These are phyloP conservation scores for Xylaria telfairii DNA, from an alignment of 495 filamentous ascomycete genomes.

Conservation along the genomic window DNA sequence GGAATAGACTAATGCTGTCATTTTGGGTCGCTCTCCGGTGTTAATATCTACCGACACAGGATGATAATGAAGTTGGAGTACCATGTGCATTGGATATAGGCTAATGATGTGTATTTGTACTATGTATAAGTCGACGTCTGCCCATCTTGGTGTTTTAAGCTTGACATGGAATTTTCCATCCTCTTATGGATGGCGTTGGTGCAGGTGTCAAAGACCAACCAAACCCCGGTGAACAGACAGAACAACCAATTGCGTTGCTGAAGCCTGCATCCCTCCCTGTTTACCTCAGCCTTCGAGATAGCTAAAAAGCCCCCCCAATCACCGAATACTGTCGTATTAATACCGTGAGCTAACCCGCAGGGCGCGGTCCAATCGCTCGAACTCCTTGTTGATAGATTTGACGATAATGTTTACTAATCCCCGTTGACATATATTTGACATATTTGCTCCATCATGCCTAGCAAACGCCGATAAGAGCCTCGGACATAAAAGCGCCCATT, in stretches of 20 bases:
- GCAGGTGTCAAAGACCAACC: background rate
- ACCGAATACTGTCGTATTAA: background rate
- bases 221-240: background rate
- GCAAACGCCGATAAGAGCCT: background rate
- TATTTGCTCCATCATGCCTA: background rate
- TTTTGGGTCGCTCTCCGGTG: background rate
- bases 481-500: constrained; percentile 5
- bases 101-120: background rate
- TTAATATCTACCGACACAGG: constrained; percentile 7
- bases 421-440: constrained; percentile 4
- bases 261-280: background rate
- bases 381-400: background rate
- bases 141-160: background rate
- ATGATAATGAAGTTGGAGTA: background rate
- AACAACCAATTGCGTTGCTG: background rate
- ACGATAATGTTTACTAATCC: constrained; percentile 14
- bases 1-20: background rate
- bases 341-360: constrained; percentile 1
- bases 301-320: too few species aligned
- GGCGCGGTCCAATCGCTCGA: background rate
- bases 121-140: background rate
- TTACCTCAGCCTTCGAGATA: background rate
- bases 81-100: background rate
- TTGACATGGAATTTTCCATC: background rate
- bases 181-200: background rate